A percentile compares a stretch with the other conserved stretches of the same genome.
phyloP scores from a whole-genome alignment of 2,329 filamentous ascomycete species.

The Cladophialophora carrionii region DNA sequence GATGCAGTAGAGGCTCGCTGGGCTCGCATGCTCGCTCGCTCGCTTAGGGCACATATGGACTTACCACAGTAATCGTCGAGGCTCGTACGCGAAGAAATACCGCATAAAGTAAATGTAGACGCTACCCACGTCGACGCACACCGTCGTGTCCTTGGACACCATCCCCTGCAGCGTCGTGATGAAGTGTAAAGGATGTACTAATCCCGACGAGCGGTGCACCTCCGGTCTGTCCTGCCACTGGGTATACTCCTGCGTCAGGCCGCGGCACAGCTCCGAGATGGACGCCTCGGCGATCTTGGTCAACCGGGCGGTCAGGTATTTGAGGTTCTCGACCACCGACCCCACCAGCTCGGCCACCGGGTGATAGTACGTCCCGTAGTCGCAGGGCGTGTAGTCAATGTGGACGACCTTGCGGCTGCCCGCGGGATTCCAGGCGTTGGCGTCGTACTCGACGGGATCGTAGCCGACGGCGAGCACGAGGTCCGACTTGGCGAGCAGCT shows the following conservation, averaged over 20 bases:
- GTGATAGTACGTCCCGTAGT: conserved; percentile 50
- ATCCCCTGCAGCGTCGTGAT: conserved; percentile 50
- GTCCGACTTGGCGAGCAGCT: conserved; percentile 50
- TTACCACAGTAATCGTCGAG: conserved; percentile 49
- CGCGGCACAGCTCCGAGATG: conserved; percentile 38
- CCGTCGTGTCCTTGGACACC: conserved; percentile 48
- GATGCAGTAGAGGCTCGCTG: too few relatives aligned
- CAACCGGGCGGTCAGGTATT: conserved; percentile 44
- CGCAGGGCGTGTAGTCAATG: conserved; percentile 47
- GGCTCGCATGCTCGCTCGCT: not conserved
- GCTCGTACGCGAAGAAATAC: conserved; percentile 39
- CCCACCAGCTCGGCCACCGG: conserved; percentile 51
- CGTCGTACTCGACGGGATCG: conserved; percentile 55
- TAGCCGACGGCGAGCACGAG: conserved; percentile 53
- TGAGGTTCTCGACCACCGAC: conserved; percentile 49
- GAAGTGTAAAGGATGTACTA: conserved; percentile 54
- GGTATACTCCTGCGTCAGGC: conserved; percentile 45
- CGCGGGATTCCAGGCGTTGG: conserved; percentile 51
- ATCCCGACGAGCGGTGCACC: conserved; percentile 37
- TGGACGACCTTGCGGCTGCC: conserved; percentile 49
- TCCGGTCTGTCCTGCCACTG: conserved; percentile 42
- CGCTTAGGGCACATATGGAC: too few relatives aligned
- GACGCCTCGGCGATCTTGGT: conserved; percentile 45
- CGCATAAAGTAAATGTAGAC: conserved; percentile 42
- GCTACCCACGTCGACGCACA: conserved; percentile 53